Evolutionary conservation across 1,284 basidiomycete species (phyloP).

Genomic region (Microbotryum saponariae): DNA sequence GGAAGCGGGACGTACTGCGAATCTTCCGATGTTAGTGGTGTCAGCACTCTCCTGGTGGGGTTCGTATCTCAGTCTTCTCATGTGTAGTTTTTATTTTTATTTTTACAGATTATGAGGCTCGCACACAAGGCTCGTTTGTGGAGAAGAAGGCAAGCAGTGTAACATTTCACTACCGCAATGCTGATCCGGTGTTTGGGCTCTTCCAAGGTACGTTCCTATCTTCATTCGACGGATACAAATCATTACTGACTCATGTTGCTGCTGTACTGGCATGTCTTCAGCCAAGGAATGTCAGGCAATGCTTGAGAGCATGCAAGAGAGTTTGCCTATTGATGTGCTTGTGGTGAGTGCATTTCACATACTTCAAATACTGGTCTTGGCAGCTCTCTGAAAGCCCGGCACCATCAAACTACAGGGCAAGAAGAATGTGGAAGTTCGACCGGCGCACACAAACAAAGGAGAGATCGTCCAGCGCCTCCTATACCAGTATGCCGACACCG

Average conservation of each 20-base stretch:
- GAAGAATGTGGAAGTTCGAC: conserved; percentile 96
- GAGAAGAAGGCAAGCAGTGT: conserved; percentile 95
- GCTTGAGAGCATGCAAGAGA: conserved; percentile 64
- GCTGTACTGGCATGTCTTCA: conserved; percentile 16
- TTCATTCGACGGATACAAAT: not conserved
- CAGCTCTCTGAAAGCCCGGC: not conserved
- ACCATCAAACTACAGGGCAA: conserved; percentile 53
- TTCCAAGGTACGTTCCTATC: conserved; percentile 33
- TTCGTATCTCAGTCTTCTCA: not conserved
- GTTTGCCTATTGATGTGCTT: conserved; percentile 41
- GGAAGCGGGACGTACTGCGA: conserved; percentile 92
- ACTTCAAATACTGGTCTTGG: not conserved
- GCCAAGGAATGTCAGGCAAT: conserved; percentile 88
- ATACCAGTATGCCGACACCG: conserved; percentile 83
- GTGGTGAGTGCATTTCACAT: conserved; percentile 28
- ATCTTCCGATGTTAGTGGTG: conserved; percentile 63
- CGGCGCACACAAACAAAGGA: conserved; percentile 82
- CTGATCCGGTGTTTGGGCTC: conserved; percentile 86
- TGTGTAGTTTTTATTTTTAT: not conserved
- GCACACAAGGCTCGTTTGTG: conserved; percentile 89
- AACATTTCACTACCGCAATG: conserved; percentile 93
- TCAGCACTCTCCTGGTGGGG: not conserved
- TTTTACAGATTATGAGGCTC: conserved; percentile 38
- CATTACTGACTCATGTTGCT: not conserved
- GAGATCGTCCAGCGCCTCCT: conserved; percentile 93